A percentile compares a stretch with the other conserved stretches of the same genome.
These are phyloP conservation scores for Candida nanaspora DNA, from an alignment of 805 yeast species.

Conservation along the genomic window DNA sequence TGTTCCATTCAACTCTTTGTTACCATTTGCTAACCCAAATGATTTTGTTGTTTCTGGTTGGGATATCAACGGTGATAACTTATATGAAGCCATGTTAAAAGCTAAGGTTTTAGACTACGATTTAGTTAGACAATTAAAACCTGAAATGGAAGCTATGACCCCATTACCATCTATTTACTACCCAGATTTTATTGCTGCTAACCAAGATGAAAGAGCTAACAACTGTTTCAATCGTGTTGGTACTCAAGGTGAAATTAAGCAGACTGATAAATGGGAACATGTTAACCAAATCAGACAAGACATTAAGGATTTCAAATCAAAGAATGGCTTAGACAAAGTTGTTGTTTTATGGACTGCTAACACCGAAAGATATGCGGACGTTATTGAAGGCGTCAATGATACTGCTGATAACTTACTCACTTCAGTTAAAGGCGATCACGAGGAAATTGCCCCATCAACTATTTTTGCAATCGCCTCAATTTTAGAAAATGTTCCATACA, in stretches of 20 bases:
- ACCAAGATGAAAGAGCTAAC: conserved; percentile 88
- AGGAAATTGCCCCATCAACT: conserved; percentile 88
- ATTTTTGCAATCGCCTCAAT: conserved; percentile 90
- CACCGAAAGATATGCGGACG: conserved; percentile 85
- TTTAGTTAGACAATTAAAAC: conserved; percentile 68
- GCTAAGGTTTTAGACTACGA: conserved; percentile 83
- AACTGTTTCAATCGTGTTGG: conserved; percentile 61
- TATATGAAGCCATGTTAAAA: conserved; percentile 75
- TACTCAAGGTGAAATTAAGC: conserved; percentile 38
- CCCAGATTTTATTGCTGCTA: conserved; percentile 94
- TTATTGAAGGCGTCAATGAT: conserved; percentile 77
- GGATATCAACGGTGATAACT: conserved; percentile 75
- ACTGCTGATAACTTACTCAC: conserved; percentile 72
- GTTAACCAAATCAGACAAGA: conserved; percentile 82
- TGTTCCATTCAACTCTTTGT: conserved; percentile 83
- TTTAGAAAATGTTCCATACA: conserved; percentile 81
- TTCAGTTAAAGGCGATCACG: conserved; percentile 71
- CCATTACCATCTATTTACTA: conserved; percentile 87
- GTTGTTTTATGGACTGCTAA: conserved; percentile 95
- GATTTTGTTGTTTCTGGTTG: conserved; percentile 90
- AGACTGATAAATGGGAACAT: conserved; percentile 76
- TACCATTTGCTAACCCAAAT: conserved; percentile 86
- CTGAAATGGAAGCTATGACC: conserved; percentile 48
- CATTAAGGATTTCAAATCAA: conserved; percentile 66
- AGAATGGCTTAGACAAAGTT: conserved; percentile 75